Conservation (phyloP, 352 stramenopile genomes). For the Thraustotheca clavata region DNA sequence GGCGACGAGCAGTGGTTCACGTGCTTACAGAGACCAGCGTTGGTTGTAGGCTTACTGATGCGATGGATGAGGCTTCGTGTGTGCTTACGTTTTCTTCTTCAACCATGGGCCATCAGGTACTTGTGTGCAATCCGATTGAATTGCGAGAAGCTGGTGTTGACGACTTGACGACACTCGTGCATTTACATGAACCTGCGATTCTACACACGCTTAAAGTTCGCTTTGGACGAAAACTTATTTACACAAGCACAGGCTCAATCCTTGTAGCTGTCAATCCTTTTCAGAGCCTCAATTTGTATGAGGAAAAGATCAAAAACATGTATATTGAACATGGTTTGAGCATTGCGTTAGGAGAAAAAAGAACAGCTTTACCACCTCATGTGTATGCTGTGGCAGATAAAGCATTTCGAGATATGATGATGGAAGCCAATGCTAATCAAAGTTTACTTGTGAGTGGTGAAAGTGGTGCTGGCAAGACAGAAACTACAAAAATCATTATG, state of each 20-base stretch:
- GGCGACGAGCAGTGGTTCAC: constrained; percentile 61
- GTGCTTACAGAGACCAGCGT: constrained; percentile 36
- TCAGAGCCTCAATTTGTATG: constrained; percentile 58
- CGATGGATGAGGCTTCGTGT: constrained; percentile 24
- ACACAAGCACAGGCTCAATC: constrained; percentile 84
- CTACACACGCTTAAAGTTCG: constrained; percentile 71
- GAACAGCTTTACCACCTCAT: constrained; percentile 61
- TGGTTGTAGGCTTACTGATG: constrained; percentile 46
- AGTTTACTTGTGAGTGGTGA: constrained; percentile 95
- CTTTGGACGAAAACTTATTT: constrained; percentile 82
- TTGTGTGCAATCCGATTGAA: constrained; percentile 42
- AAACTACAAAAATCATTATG: constrained; percentile 97
- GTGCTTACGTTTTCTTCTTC: constrained; percentile 24
- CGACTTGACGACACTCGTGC: constrained; percentile 86
- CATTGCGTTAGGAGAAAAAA: constrained; percentile 41
- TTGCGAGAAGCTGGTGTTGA: constrained; percentile 45
- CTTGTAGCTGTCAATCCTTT: constrained; percentile 82
- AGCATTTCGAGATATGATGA: constrained; percentile 73
- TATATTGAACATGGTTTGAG: constrained; percentile 20
- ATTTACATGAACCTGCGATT: constrained; percentile 87
- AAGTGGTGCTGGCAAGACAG: constrained; percentile 92
- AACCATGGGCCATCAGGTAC: constrained; percentile 22
- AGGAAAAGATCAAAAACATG: constrained; percentile 39
- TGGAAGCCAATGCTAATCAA: constrained; percentile 42
- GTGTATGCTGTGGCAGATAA: constrained; percentile 82